A percentile compares a stretch with the other conserved stretches of the same genome.
phyloP scores from a whole-genome alignment of 1,284 basidiomycete species.

The Chalciporus sp. region DNA sequence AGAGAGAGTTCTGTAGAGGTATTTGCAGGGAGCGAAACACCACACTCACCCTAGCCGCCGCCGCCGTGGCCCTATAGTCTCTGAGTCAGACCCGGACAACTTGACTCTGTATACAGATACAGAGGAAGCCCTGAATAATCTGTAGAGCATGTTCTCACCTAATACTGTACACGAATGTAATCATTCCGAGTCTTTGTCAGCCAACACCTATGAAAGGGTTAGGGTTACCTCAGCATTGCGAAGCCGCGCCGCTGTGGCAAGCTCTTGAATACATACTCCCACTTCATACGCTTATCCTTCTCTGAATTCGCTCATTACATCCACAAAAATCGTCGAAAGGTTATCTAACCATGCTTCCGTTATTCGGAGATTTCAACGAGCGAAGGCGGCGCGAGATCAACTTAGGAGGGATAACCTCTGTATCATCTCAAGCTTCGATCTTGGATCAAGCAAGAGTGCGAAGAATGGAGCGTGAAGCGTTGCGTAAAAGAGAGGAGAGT shows the following conservation, averaged over 20 bases:
- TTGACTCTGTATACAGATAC: too few relatives aligned
- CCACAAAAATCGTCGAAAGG: neutral
- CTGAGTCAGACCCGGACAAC: too few relatives aligned
- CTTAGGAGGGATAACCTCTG: slow-evolving; percentile 64
- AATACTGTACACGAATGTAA: too few relatives aligned
- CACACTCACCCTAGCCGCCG: neutral
- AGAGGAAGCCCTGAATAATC: too few relatives aligned
- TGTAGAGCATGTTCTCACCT: too few relatives aligned
- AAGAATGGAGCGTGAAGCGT: slow-evolving; percentile 58
- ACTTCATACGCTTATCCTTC: neutral
- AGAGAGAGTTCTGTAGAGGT: too few relatives aligned
- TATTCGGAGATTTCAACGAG: slow-evolving; percentile 33
- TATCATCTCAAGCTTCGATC: slow-evolving; percentile 55
- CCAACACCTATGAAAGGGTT: slow-evolving; percentile 1
- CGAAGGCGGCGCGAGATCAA: slow-evolving; percentile 67
- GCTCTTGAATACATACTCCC: neutral
- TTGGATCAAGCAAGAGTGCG: slow-evolving; percentile 61
- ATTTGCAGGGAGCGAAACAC: too few relatives aligned
- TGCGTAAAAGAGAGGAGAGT: slow-evolving; percentile 55
- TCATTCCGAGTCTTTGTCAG: neutral
- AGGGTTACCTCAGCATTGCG: slow-evolving; percentile 14
- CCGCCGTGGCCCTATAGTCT: too few relatives aligned
- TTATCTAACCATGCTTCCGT: slow-evolving; percentile 24
- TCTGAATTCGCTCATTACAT: neutral
- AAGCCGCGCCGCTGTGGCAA: neutral